Conservation (phyloP, 495 filamentous ascomycete genomes). For the Penicillium cosmopolitanum region DNA sequence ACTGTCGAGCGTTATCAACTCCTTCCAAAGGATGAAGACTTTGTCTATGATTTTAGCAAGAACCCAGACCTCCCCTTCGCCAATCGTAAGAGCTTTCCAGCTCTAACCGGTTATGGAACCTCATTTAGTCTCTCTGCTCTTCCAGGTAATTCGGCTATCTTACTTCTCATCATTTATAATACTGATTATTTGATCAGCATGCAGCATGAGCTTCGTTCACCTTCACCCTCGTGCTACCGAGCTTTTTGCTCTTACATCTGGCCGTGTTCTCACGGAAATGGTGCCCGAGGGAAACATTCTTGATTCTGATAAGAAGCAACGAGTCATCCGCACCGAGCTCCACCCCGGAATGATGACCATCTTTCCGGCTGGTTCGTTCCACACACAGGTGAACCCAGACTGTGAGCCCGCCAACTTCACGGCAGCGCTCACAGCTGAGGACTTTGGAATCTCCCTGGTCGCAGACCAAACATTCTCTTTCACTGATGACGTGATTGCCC, state of each 20-base stretch:
- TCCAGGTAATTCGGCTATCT: constrained; percentile 35
- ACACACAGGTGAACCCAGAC: constrained; percentile 55
- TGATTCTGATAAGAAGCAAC: constrained; percentile 28
- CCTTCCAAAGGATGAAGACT: constrained; percentile 40
- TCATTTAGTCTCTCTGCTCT: constrained; percentile 31
- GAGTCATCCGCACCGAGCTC: constrained; percentile 33
- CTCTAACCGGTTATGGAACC: constrained; percentile 20
- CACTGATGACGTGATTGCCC: constrained; percentile 25
- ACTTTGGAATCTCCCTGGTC: constrained; percentile 28
- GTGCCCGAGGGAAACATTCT: constrained; percentile 39
- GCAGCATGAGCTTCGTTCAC: constrained; percentile 53
- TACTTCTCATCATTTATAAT: background rate
- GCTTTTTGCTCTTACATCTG: constrained; percentile 43
- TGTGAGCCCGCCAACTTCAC: constrained; percentile 34
- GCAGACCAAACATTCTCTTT: constrained; percentile 23
- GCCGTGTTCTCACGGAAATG: constrained; percentile 46
- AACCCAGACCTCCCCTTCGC: constrained; percentile 15
- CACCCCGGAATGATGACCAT: constrained; percentile 49
- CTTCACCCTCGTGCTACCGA: constrained; percentile 46
- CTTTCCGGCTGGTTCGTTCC: constrained; percentile 50
- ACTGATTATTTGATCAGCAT: constrained; percentile 32
- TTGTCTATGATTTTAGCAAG: constrained; percentile 48
- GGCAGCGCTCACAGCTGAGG: constrained; percentile 30
- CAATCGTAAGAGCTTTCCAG: constrained; percentile 27
- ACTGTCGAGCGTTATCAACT: constrained; percentile 41